A percentile compares a stretch with the other conserved stretches of the same genome.
Evolutionary conservation across 768 basidiomycete genomes (phyloP).

Genomic region (Lactarius vividus): DNA sequence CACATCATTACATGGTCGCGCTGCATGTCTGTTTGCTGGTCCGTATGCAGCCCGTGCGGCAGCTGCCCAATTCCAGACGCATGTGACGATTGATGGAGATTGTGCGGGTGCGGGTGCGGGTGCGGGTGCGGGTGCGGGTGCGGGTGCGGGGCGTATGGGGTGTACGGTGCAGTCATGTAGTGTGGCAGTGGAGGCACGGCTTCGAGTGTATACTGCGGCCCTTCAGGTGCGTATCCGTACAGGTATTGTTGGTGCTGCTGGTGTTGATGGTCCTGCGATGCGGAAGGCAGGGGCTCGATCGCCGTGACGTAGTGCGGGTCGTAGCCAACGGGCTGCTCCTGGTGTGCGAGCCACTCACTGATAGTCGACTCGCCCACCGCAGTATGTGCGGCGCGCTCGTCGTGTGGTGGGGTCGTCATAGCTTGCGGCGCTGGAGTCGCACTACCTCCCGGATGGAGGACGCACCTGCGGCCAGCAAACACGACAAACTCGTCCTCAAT

Average conservation of each 20-base stretch:
- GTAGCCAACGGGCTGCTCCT: slow-evolving; percentile 8
- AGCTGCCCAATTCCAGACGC: background rate
- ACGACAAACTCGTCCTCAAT: slow-evolving; percentile 66
- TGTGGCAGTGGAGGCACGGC: background rate
- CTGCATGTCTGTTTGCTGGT: slow-evolving; percentile 3
- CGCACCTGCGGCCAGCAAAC: slow-evolving; percentile 63
- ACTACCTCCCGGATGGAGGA: slow-evolving; percentile 50
- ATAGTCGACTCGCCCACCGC: background rate
- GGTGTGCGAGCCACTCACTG: slow-evolving; percentile 17
- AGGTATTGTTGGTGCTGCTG: slow-evolving; percentile 8
- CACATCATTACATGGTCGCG: slow-evolving; percentile 2
- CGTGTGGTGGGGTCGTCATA: background rate
- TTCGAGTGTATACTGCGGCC: slow-evolving; percentile 19
- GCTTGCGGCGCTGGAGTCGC: slow-evolving; percentile 10
- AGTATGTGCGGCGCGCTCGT: background rate
- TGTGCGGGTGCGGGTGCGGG: background rate
- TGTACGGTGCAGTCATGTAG: slow-evolving; percentile 8
- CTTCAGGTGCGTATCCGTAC: slow-evolving; percentile 15
- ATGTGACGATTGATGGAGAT: background rate
- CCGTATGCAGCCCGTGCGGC: background rate
- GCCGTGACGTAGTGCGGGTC: slow-evolving; percentile 14
- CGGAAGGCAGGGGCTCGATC: slow-evolving; percentile 5
- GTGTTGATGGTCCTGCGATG: background rate
- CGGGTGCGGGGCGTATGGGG: background rate
- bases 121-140: slow-evolving; percentile 5